Base-by-base conservation (phyloP, 352 stramenopile species). In the Globisporangium emineosum region DNA sequence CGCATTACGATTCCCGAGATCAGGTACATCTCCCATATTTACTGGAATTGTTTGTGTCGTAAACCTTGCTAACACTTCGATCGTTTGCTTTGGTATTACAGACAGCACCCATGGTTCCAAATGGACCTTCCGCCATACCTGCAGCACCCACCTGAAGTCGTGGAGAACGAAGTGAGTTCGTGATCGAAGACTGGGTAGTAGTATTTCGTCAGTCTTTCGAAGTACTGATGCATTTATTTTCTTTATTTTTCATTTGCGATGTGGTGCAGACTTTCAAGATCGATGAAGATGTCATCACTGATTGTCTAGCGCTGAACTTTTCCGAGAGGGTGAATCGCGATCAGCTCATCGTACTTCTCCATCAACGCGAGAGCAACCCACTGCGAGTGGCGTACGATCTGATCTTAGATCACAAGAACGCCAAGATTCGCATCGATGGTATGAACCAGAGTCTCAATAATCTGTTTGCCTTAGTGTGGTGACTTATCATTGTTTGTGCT, bases 1-100 rank as follows among this genome's bases (percentile, higher is more conserved):
- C 88, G 97, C 25, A 99, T 99, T 65, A 99, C 97, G 29, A 99
- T 99, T 65, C 81, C 96, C 4, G 97, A 99, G 74, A 99, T 99
- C 78, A 83, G 97, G 79, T 83, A 57, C 21, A n/a, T 5, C 5
- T 32, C 29, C 5, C 29, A 6, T 32, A 6, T 25, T 13, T 53
- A 1, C 13, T 12, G 13, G 17, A 30, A 19, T 27, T 53, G 30
- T 23, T 47, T 33, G n/a, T 37, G 40, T 50, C 21, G 3, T 59
- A 32, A 27, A 47, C 43, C 19, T 8, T 45, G 42, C 19, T 42
- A 7, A 55, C 9, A 47, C 17, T 15, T 45, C 37, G 8, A 47
- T 21, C 17, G 6, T 47, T 47, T 47, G 17, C 40, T 56, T n/a
- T 57, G 7, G 3, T 49, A 21, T 7, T 30, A 9, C 37, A 83